Evolutionary conservation across 2,329 filamentous ascomycete genomes (phyloP).

Genomic region (Scorias spongiosa): DNA sequence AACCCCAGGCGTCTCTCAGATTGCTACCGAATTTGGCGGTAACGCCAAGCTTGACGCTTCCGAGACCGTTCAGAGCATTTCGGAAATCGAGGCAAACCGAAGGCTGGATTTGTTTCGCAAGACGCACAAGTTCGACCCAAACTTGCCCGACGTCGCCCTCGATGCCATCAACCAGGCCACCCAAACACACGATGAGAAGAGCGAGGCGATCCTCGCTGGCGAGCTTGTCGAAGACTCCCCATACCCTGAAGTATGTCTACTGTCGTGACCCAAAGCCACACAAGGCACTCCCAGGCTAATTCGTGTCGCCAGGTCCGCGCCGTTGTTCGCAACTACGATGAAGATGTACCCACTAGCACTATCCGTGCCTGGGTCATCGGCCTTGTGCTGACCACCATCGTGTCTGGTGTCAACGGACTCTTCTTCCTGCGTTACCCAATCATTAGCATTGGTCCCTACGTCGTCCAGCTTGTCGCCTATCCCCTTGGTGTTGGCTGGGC

Average conservation of each 20-base stretch:
- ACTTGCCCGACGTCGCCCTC: constrained; percentile 46
- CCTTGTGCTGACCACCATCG: constrained; percentile 44
- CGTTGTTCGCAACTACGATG: constrained; percentile 49
- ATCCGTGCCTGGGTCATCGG: constrained; percentile 50
- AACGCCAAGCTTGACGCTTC: constrained; percentile 5
- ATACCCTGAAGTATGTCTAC: constrained; percentile 45
- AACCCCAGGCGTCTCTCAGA: constrained; percentile 4
- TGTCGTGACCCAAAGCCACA: not conserved
- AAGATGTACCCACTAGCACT: constrained; percentile 47
- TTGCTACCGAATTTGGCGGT: constrained; percentile 7
- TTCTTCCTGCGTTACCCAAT: constrained; percentile 83
- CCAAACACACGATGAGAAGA: constrained; percentile 38
- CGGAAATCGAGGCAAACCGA: constrained; percentile 13
- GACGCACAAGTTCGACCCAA: constrained; percentile 49
- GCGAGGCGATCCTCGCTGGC: constrained; percentile 42
- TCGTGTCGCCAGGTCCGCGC: constrained; percentile 29
- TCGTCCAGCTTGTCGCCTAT: constrained; percentile 70
- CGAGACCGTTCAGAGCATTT: constrained; percentile 6
- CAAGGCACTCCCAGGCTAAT: not conserved
- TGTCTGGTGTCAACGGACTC: constrained; percentile 56
- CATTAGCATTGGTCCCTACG: constrained; percentile 75
- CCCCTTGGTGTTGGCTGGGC: constrained; percentile 64
- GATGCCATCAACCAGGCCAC: constrained; percentile 46
- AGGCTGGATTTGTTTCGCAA: constrained; percentile 41
- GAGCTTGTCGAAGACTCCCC: constrained; percentile 51